Conservation (phyloP, 129 eudicot genomes). For the Artemisia argyi region DNA sequence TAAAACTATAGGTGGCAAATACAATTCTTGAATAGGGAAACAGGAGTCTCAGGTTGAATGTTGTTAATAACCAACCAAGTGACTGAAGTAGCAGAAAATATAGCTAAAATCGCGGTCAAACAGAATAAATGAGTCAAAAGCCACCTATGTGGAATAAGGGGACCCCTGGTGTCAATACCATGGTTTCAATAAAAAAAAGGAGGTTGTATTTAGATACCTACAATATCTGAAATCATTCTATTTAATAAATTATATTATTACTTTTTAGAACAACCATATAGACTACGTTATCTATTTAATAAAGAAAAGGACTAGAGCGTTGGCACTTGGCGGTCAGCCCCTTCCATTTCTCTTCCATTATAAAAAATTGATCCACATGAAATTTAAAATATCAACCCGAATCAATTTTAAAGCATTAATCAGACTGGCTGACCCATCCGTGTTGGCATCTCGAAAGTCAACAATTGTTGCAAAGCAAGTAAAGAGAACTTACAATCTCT, state of each 20-base stretch:
- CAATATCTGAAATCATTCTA: background rate
- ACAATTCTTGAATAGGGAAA: background rate
- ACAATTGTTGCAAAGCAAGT: conserved; percentile 8
- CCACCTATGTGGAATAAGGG: background rate
- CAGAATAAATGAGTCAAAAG: background rate
- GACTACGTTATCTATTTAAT: background rate
- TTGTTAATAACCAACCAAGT: background rate
- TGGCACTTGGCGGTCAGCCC: background rate
- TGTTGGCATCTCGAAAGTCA: conserved; percentile 5
- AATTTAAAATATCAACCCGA: background rate
- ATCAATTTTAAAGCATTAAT: conserved; percentile 4
- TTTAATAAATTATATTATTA: too few species aligned
- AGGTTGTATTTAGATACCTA: background rate
- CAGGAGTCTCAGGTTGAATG: conserved; percentile 1
- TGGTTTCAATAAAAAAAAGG: background rate
- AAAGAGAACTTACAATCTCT: conserved; percentile 35
- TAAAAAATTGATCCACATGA: too few species aligned
- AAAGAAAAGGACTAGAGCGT: background rate
- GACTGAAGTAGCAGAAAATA: background rate
- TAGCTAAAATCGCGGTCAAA: background rate
- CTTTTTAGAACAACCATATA: background rate
- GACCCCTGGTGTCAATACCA: too few species aligned
- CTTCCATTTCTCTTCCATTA: too few species aligned
- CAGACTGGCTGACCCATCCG: background rate
- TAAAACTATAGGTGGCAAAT: conserved; percentile 12